phyloP scores from a whole-genome alignment of 2,329 filamentous ascomycete genomes.

The Rasamsonia emersonii region DNA sequence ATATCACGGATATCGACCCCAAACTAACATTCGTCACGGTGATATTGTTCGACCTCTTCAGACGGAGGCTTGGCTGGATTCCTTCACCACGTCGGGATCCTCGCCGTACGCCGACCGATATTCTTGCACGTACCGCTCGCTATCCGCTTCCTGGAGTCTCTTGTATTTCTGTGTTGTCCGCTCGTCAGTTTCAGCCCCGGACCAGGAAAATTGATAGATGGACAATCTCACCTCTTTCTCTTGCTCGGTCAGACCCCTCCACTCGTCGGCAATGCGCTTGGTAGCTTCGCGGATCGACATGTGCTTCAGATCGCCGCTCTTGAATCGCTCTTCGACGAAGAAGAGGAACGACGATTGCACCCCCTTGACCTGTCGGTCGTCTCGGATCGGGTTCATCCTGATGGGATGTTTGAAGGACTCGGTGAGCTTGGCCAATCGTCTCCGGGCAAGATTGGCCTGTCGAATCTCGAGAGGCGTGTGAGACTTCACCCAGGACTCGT shows the following conservation, averaged over 20 bases:
- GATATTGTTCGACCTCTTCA: no score
- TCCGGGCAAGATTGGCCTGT: slow-evolving; percentile 51
- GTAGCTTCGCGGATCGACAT: slow-evolving; percentile 31
- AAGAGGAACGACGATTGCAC: slow-evolving; percentile 29
- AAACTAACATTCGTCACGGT: no score
- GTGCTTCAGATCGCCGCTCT: slow-evolving; percentile 43
- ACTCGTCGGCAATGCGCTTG: slow-evolving; percentile 13
- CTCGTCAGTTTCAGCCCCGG: neutral
- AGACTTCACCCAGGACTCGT: slow-evolving; percentile 46
- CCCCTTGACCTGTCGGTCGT: slow-evolving; percentile 46
- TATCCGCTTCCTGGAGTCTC: slow-evolving; percentile 16
- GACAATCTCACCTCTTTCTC: slow-evolving; percentile 29
- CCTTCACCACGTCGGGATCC: slow-evolving; percentile 9
- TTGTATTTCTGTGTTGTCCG: slow-evolving; percentile 15
- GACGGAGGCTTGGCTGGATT: neutral
- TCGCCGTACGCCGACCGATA: slow-evolving; percentile 26
- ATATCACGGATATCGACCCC: no score
- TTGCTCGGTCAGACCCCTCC: slow-evolving; percentile 17
- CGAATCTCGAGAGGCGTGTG: slow-evolving; percentile 51
- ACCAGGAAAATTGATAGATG: no score
- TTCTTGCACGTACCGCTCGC: slow-evolving; percentile 24
- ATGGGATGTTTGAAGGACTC: slow-evolving; percentile 9
- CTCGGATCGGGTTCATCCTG: slow-evolving; percentile 31
- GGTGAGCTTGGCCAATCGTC: slow-evolving; percentile 18
- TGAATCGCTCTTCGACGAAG: slow-evolving; percentile 39